Evolutionary conservation across 768 basidiomycete species (phyloP), one percentile per base, ranked within the genome.

Genomic region (Rhodotorula paludigena): DNA sequence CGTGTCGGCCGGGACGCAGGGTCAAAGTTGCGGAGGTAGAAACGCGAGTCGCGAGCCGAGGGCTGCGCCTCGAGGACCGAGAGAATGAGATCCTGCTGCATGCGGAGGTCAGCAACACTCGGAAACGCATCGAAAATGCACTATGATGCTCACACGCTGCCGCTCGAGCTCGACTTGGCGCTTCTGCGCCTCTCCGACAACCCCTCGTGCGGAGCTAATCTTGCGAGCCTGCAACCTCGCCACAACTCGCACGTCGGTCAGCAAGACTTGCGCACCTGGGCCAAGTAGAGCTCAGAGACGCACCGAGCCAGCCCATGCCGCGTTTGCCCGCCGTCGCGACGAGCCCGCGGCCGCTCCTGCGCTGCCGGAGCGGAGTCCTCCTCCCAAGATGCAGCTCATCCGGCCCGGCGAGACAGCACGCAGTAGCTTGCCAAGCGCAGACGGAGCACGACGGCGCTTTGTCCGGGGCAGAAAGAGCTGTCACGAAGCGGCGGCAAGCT

Each of bases 51-150:
- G 71, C 96, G 83, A 59, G 87, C 78, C 3, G 94, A 97, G 20
- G 96, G 94, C 68, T 89, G 91, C 36, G 96, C 88, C 60, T 89
- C 87, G 58, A 99, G 82, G 74, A 99, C 89, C 39, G 93, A 96
- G 63, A 98, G 80, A 76, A 99, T 92, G 76, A 99, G 93, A 77
- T 98, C 96, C 92, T 98, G 77, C 52, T 9, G 8, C 11, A 4
- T 41, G 33, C 4, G 16, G 15, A 35, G 23, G 8, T 18, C 6
- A 33, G 33, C 25, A 28, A 42, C 6, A 25, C 30, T 23, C 21
- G 32, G 52, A 1, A 18, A 25, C 1, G 33, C 15, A 28, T 3
- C 16, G 8, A 21, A 38, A 38, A 33, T 11, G 28, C 16, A 32
- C 18, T 14, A 11, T 2, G 18, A 21, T 6, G 30, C 35, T 6